phyloP scores from a whole-genome alignment of 805 yeast genomes.

The Hanseniaspora meyeri region DNA sequence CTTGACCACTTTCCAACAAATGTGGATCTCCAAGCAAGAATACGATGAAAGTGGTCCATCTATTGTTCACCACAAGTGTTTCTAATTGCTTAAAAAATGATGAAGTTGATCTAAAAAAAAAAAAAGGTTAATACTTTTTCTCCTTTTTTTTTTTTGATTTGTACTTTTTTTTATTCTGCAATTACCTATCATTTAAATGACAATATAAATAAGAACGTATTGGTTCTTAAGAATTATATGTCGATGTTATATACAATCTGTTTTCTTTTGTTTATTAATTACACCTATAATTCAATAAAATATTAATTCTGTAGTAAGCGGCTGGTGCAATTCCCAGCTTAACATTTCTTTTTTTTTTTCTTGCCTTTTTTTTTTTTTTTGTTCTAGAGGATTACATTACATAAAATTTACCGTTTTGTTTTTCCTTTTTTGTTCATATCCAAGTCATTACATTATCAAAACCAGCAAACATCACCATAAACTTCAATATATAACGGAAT shows the following conservation, averaged over 20 bases:
- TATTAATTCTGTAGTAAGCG: no score
- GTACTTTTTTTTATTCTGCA: background rate
- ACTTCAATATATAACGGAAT: no score
- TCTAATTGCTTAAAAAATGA: slow-evolving; percentile 24
- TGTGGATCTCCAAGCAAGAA: slow-evolving; percentile 99
- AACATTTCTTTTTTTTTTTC: background rate
- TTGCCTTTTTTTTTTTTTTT: background rate
- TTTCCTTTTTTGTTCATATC: background rate
- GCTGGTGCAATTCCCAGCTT: no score
- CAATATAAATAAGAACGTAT: background rate
- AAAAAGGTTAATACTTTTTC: background rate
- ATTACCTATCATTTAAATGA: background rate
- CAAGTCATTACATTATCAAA: background rate
- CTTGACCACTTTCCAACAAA: slow-evolving; percentile 98
- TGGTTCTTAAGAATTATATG: background rate
- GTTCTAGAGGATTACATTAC: no score
- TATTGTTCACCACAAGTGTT: slow-evolving; percentile 58
- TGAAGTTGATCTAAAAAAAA: background rate
- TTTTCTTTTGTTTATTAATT: background rate
- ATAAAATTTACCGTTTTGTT: no score
- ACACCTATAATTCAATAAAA: no score
- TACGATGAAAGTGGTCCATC: slow-evolving; percentile 99
- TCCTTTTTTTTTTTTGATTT: background rate
- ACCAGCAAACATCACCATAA: no score
- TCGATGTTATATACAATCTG: background rate